These are phyloP conservation scores for Beta macrorhiza DNA, from an alignment of 179 eudicot species.

Conservation along the genomic window DNA sequence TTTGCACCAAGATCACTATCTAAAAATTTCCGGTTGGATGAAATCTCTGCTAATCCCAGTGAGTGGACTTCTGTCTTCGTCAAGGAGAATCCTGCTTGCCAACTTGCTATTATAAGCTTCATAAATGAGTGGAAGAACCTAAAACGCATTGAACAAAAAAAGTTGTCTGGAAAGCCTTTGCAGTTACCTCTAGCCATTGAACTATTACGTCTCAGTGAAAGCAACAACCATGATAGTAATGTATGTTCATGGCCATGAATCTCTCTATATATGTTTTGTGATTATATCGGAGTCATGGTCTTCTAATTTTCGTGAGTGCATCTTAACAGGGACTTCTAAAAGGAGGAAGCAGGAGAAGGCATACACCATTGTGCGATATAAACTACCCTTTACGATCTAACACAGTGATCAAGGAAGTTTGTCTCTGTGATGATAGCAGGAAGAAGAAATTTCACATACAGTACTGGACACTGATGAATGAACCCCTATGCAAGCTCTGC, in stretches of 20 bases:
- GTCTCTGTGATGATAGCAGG: conserved; percentile 41
- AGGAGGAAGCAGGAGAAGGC: conserved; percentile 75
- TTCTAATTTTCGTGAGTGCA: neutral
- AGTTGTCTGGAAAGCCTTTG: conserved; percentile 72
- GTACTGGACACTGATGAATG: conserved; percentile 64
- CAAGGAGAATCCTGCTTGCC: conserved; percentile 50
- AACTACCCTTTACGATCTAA: conserved; percentile 58
- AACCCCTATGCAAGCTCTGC: conserved; percentile 97
- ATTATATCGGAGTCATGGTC: neutral
- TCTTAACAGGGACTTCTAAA: conserved; percentile 73
- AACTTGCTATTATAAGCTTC: conserved; percentile 56
- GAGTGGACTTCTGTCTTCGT: conserved; percentile 32
- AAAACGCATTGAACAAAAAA: conserved; percentile 63
- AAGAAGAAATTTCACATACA: conserved; percentile 60
- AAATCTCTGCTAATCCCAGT: conserved; percentile 41
- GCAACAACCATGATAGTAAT: conserved; percentile 66
- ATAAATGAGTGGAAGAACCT: conserved; percentile 73
- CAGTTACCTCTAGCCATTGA: conserved; percentile 82
- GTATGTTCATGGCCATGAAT: conserved; percentile 37
- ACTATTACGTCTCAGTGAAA: conserved; percentile 66
- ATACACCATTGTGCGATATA: conserved; percentile 72
- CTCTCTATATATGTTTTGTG: neutral
- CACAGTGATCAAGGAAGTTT: conserved; percentile 67
- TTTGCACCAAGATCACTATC: conserved; percentile 70
- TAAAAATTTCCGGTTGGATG: conserved; percentile 76